phyloP scores from a whole-genome alignment of 2,329 filamentous ascomycete species.

The Aspergillus sp. region DNA sequence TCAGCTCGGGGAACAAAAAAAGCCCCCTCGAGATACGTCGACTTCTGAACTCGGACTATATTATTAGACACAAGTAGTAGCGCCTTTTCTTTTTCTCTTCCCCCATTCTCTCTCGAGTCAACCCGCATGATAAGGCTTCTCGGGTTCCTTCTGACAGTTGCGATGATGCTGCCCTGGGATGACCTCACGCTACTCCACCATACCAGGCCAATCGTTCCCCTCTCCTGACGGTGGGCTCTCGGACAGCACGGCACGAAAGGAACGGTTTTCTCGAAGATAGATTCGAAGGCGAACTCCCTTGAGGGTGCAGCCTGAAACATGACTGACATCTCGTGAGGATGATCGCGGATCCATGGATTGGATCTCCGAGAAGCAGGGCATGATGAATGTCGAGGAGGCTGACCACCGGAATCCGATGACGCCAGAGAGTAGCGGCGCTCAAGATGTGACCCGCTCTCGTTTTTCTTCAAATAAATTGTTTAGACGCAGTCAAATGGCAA shows the following conservation, averaged over 20 bases:
- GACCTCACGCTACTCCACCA: constrained; percentile 5
- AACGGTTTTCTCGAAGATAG: neutral
- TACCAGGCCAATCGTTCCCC: neutral
- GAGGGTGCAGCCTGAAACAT: neutral
- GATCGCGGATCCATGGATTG: neutral
- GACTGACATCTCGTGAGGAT: neutral
- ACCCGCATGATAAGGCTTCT: neutral
- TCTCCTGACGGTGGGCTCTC: neutral
- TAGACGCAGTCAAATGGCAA: neutral
- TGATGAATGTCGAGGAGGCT: neutral
- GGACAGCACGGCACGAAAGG: neutral
- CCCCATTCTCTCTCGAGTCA: neutral
- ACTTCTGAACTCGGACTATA: neutral
- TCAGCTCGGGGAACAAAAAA: constrained; percentile 6
- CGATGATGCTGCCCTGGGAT: constrained; percentile 6
- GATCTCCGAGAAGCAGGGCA: neutral
- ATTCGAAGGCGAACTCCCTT: neutral
- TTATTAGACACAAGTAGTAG: neutral
- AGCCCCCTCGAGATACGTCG: neutral
- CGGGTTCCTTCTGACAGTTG: neutral
- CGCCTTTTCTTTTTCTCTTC: neutral
- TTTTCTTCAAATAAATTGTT: constrained; percentile 2
- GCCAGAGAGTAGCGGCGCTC: neutral
- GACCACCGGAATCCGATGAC: constrained; percentile 7
- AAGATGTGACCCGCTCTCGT: constrained; percentile 5